A percentile compares a stretch with the other conserved stretches of the same genome.
These are phyloP conservation scores for Adansonia madagascariensis DNA, from an alignment of 441 rosid genomes.

Conservation along the genomic window DNA sequence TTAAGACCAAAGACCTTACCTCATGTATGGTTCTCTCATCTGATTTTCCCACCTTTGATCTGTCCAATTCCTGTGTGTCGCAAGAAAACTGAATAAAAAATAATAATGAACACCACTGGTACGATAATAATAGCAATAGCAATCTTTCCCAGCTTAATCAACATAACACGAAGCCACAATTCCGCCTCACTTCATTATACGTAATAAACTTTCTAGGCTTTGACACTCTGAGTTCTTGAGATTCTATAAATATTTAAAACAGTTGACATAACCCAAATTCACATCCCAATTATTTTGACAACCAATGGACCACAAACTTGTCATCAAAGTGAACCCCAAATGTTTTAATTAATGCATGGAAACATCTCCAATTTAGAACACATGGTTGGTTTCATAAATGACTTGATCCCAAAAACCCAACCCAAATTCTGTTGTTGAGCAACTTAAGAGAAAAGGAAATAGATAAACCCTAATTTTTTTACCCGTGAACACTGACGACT, in stretches of 20 bases:
- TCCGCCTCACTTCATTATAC: not conserved
- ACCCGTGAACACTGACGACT: not conserved
- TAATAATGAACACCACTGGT: not conserved
- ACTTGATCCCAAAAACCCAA: not conserved
- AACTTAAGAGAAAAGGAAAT: not conserved
- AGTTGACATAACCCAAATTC: not conserved
- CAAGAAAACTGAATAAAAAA: conserved; percentile 19
- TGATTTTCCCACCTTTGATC: conserved; percentile 60
- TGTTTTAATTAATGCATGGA: not conserved
- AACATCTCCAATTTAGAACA: not conserved
- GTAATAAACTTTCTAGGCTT: conserved; percentile 4
- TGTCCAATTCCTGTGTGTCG: conserved; percentile 57
- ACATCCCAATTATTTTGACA: not conserved
- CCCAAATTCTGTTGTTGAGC: not conserved
- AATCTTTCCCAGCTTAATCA: not conserved
- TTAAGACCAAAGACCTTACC: conserved; percentile 50
- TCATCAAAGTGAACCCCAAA: not conserved
- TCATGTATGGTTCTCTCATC: conserved; percentile 85
- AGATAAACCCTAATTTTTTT: not conserved
- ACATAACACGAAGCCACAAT: not conserved
- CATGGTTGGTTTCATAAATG: not conserved
- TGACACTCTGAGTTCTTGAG: not conserved
- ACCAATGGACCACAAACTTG: conserved; percentile 2
- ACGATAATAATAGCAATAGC: not conserved
- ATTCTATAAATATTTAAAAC: not conserved